Evolutionary conservation across 208 protist genomes (phyloP).

Genomic region (Trypanosoma rangeli): DNA sequence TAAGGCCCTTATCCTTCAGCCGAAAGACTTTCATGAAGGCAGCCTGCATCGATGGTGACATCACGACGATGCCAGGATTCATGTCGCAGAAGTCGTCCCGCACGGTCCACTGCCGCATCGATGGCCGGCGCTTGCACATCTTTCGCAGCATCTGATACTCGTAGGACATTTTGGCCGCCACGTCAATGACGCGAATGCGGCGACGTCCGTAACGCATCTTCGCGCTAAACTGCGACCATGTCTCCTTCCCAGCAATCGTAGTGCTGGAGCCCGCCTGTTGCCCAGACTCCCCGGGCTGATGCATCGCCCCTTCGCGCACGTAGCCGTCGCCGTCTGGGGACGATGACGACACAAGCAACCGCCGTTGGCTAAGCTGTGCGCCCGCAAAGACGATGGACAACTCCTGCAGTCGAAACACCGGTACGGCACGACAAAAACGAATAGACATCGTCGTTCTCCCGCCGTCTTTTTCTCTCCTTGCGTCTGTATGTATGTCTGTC

Average conservation of each 20-base stretch:
- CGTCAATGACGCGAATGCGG: conserved; percentile 84
- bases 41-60: conserved; percentile 90
- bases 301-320: conserved; percentile 58
- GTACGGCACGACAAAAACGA: conserved; percentile 9
- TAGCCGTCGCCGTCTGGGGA: not conserved
- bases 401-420: not conserved
- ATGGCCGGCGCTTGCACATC: conserved; percentile 78
- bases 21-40: conserved; percentile 90
- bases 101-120: conserved; percentile 88
- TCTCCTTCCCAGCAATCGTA: conserved; percentile 74
- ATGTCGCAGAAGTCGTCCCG: conserved; percentile 88
- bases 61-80: conserved; percentile 83
- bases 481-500: not conserved
- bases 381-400: not conserved
- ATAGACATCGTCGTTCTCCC: conserved; percentile 17
- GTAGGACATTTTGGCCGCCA: conserved; percentile 91
- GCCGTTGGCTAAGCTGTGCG: conserved; percentile 3
- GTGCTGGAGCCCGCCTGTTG: conserved; percentile 49
- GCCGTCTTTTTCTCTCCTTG: conserved; percentile 17
- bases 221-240: conserved; percentile 81
- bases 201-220: conserved; percentile 80
- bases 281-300: conserved; percentile 69
- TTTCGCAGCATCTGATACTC: conserved; percentile 91
- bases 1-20: conserved; percentile 82
- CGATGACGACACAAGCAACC: not conserved